phyloP scores from a whole-genome alignment of 1,284 basidiomycete species.

The Coriolopsis trogii region DNA sequence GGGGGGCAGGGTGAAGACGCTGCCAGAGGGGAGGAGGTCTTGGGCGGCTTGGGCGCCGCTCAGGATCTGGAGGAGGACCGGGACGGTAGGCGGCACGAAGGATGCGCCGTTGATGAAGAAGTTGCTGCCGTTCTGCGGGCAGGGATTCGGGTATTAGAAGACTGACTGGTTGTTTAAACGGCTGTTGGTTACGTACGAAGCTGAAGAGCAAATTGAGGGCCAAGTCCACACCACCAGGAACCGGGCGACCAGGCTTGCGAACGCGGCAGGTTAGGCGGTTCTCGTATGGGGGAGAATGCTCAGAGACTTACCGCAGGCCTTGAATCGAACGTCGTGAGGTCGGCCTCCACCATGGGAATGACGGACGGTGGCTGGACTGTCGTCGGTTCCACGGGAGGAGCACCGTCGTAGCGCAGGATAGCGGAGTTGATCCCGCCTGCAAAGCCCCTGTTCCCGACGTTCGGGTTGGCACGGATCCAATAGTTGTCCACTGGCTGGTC shows the following conservation, averaged over 20 bases:
- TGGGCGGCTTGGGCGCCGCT: constrained; percentile 33
- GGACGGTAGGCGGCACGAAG: constrained; percentile 33
- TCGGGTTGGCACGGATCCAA: constrained; percentile 46
- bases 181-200: constrained; percentile 1
- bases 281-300: neutral
- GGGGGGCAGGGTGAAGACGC: constrained; percentile 30
- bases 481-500: constrained; percentile 39
- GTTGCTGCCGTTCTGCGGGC: constrained; percentile 8
- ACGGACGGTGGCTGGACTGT: constrained; percentile 17
- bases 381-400: constrained; percentile 44
- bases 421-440: constrained; percentile 38
- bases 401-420: constrained; percentile 34
- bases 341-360: constrained; percentile 33
- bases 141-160: neutral
- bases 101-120: constrained; percentile 32
- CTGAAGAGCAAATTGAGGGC: constrained; percentile 28
- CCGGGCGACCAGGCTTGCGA: constrained; percentile 28
- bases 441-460: constrained; percentile 23
- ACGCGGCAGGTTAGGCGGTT: neutral
- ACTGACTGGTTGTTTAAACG: too few species aligned
- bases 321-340: constrained; percentile 18
- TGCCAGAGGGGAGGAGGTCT: constrained; percentile 34
- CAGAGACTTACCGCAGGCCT: constrained; percentile 7
- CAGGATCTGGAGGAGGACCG: constrained; percentile 29
- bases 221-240: constrained; percentile 30